phyloP scores from a whole-genome alignment of 805 yeast genomes.

The Naumovozyma baii region DNA sequence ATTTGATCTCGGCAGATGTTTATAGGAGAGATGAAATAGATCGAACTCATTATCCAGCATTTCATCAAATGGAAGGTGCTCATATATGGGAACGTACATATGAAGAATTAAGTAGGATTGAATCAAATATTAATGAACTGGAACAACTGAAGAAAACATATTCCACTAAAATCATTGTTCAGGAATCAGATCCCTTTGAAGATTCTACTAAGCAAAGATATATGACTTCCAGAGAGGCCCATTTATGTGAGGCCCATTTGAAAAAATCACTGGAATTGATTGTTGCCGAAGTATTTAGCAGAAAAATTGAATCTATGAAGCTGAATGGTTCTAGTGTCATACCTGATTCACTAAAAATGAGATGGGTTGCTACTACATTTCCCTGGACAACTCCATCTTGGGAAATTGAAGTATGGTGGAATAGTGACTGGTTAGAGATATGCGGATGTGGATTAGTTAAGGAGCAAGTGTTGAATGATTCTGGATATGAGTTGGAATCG shows the following conservation, averaged over 20 bases:
- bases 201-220: conserved; percentile 74
- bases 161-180: not conserved
- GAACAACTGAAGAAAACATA: not conserved
- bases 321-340: conserved; percentile 46
- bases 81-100: conserved; percentile 58
- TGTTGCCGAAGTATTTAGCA: conserved; percentile 70
- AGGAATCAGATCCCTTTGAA: conserved; percentile 33
- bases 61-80: conserved; percentile 98
- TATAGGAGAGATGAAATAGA: conserved; percentile 93
- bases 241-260: conserved; percentile 63
- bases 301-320: conserved; percentile 21
- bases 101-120: conserved; percentile 20
- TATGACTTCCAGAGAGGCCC: conserved; percentile 62
- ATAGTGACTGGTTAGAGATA: conserved; percentile 94
- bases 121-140: conserved; percentile 15
- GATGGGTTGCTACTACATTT: conserved; percentile 93
- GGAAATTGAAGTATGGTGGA: conserved; percentile 99
- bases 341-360: conserved; percentile 54
- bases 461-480: conserved; percentile 62
- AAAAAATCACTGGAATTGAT: conserved; percentile 78
- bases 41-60: conserved; percentile 91
- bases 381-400: conserved; percentile 99
- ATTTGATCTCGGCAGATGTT: conserved; percentile 89
- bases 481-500: conserved; percentile 49
- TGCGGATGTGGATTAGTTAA: conserved; percentile 92